Conservation (phyloP, 306 rosid genomes). For the Ceratonia siliqua region DNA sequence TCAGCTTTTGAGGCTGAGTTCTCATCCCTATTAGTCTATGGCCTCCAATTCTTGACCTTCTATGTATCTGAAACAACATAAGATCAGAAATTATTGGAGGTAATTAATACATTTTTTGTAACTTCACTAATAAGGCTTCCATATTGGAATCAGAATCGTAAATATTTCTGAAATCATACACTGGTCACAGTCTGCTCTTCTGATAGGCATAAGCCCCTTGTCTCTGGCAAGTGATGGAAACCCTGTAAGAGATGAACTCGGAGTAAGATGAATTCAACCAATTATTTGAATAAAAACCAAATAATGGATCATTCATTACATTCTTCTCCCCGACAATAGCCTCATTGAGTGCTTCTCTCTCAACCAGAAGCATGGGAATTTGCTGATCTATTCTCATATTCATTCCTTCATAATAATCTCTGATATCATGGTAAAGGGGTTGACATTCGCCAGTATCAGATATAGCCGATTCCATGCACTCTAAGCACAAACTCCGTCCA, state of each 20-base stretch:
- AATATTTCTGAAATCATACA: slow-evolving; percentile 44
- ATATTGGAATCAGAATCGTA: slow-evolving; percentile 27
- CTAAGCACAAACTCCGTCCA: slow-evolving; percentile 81
- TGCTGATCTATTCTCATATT: slow-evolving; percentile 89
- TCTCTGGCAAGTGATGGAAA: slow-evolving; percentile 93
- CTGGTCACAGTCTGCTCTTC: slow-evolving; percentile 92
- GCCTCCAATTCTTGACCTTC: slow-evolving; percentile 43
- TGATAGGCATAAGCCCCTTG: slow-evolving; percentile 91
- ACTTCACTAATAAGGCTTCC: background rate
- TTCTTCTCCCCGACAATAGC: slow-evolving; percentile 88
- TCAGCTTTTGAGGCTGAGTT: slow-evolving; percentile 74
- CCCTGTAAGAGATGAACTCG: slow-evolving; percentile 59
- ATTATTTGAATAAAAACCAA: slow-evolving; percentile 9
- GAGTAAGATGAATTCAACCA: slow-evolving; percentile 35
- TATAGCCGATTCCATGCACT: slow-evolving; percentile 94
- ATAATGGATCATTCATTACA: slow-evolving; percentile 46
- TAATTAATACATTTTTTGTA: background rate
- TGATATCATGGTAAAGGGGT: slow-evolving; percentile 85
- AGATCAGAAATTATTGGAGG: background rate
- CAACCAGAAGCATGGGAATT: slow-evolving; percentile 94
- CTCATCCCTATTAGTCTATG: slow-evolving; percentile 49
- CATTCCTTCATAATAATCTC: slow-evolving; percentile 95
- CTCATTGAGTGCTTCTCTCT: slow-evolving; percentile 94
- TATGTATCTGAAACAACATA: slow-evolving; percentile 41
- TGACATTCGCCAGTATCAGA: slow-evolving; percentile 96